A percentile compares a stretch with the other conserved stretches of the same genome.
These are phyloP conservation scores for Leccinum rimulosum DNA, from an alignment of 768 basidiomycete species.

Conservation along the genomic window DNA sequence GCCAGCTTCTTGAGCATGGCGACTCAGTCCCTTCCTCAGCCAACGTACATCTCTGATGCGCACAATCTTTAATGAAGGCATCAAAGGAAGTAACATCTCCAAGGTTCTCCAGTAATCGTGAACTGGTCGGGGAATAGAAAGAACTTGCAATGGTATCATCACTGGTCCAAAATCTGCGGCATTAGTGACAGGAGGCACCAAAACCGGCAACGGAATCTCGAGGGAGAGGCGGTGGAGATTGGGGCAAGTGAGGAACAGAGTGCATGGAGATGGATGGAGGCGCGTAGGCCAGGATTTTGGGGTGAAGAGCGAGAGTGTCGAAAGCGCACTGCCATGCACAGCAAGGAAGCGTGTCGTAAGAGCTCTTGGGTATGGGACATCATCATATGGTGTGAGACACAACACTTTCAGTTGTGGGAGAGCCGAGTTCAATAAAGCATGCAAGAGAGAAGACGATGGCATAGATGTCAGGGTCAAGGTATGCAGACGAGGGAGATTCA, in stretches of 20 bases:
- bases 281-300: conserved; percentile 68
- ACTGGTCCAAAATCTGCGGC: conserved; percentile 30
- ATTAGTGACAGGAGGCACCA: conserved; percentile 31
- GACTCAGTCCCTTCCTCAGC: conserved; percentile 65
- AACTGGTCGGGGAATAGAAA: conserved; percentile 76
- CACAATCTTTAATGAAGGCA: conserved; percentile 57
- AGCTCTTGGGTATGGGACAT: conserved; percentile 57
- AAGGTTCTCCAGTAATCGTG: conserved; percentile 55
- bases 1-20: conserved; percentile 66
- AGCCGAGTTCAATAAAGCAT: conserved; percentile 53
- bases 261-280: conserved; percentile 51
- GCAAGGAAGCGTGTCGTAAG: conserved; percentile 57
- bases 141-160: conserved; percentile 46
- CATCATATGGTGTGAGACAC: conserved; percentile 72
- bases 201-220: conserved; percentile 61
- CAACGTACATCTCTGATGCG: conserved; percentile 69
- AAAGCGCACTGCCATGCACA: conserved; percentile 54
- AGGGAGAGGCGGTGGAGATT: conserved; percentile 68
- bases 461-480: conserved; percentile 64
- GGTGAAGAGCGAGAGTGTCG: conserved; percentile 63
- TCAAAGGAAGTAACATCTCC: conserved; percentile 50
- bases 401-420: conserved; percentile 65
- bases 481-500: conserved; percentile 56
- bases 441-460: conserved; percentile 62
- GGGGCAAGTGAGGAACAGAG: conserved; percentile 49